Percentiles rank a stretch among this genome's conserved stretches.
Evolutionary conservation across 208 protist species (phyloP).

Genomic region (Histomonas meleagridis): DNA sequence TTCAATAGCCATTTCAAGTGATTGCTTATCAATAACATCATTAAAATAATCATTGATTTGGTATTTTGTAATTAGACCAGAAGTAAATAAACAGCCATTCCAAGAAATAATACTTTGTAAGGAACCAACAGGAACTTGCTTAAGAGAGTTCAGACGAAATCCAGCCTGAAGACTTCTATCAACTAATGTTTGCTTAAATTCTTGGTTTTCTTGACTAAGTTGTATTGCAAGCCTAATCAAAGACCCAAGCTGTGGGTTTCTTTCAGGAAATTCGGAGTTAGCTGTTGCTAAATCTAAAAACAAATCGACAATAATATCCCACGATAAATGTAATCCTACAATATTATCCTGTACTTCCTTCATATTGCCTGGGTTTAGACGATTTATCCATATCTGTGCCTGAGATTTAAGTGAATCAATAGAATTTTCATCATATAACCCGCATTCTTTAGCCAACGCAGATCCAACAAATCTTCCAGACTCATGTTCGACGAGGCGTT

Average conservation of each 20-base stretch:
- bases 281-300: not conserved
- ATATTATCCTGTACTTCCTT: not conserved
- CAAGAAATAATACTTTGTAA: not conserved
- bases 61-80: not conserved
- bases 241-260: not conserved
- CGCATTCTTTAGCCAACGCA: not conserved
- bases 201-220: too few species aligned
- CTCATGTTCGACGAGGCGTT: not conserved
- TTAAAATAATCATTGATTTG: not conserved
- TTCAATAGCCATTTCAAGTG: not conserved
- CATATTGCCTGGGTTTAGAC: not conserved
- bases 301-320: not conserved
- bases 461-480: not conserved
- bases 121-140: not conserved
- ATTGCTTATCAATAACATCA: not conserved
- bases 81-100: not conserved
- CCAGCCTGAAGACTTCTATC: not conserved
- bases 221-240: not conserved
- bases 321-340: not conserved
- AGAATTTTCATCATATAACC: not conserved
- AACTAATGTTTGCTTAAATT: not conserved
- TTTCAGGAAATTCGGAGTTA: constrained; percentile 22
- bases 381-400: not conserved
- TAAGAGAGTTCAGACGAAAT: not conserved
- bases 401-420: not conserved